Conservation (phyloP, 2,329 filamentous ascomycete genomes). For the Didymella sp. region DNA sequence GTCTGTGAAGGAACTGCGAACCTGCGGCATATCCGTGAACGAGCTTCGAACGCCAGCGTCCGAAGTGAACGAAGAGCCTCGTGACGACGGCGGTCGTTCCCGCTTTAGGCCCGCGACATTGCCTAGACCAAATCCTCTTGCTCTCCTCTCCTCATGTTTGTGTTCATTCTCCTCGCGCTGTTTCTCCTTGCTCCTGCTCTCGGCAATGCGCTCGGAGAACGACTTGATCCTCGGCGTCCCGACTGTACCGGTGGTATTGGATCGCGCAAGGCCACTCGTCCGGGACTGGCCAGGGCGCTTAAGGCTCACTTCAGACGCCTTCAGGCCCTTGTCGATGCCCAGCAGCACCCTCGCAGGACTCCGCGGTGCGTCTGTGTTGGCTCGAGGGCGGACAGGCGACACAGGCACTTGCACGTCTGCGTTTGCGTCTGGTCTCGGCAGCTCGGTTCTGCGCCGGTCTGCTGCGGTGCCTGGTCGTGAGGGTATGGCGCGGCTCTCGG, state of each 20-base stretch:
- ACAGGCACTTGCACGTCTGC: conserved; percentile 75
- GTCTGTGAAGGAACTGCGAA: conserved; percentile 19
- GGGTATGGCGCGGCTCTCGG: conserved; percentile 30
- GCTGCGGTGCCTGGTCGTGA: conserved; percentile 40
- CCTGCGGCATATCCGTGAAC: conserved; percentile 27
- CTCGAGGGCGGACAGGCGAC: conserved; percentile 65
- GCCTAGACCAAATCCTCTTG: conserved; percentile 49
- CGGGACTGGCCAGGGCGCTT: conserved; percentile 67
- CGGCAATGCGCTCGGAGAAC: conserved; percentile 87
- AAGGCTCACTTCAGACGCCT: conserved; percentile 81
- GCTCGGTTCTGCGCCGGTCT: conserved; percentile 30
- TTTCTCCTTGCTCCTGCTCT: conserved; percentile 60
- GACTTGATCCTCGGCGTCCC: conserved; percentile 56
- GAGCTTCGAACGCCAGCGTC: conserved; percentile 26
- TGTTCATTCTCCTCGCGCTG: conserved; percentile 54
- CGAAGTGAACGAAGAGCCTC: conserved; percentile 29
- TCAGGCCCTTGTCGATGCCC: conserved; percentile 88
- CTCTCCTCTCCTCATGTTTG: conserved; percentile 53
- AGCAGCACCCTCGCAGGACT: conserved; percentile 82
- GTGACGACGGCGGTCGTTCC: conserved; percentile 36
- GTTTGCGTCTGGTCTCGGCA: conserved; percentile 35
- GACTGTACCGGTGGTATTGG: conserved; percentile 53
- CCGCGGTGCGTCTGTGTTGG: conserved; percentile 60
- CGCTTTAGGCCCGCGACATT: conserved; percentile 35
- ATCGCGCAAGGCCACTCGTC: conserved; percentile 27